Evolutionary conservation across 2,329 filamentous ascomycete genomes (phyloP), one percentile per base, ranked within the genome.

Genomic region (Onygena corvina): DNA sequence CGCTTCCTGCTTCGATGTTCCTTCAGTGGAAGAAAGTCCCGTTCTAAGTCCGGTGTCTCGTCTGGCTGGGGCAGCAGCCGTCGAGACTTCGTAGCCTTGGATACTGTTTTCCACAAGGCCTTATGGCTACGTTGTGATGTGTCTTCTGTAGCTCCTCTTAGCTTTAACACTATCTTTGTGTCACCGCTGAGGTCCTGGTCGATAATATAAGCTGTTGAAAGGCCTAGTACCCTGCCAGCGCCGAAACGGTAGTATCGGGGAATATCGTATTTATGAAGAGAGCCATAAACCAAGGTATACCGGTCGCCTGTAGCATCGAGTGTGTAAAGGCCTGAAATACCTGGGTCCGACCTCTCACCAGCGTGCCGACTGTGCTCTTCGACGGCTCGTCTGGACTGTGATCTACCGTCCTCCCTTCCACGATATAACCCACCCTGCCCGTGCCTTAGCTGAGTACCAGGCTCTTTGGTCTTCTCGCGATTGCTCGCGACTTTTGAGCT

Each of bases 301-400:
- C 75, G 70, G 59, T 96, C 90, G 0, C 90, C 89, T 59, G 79
- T 80, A 35, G 71, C 78, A 64, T 96, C 90, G 47, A 85, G 59
- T 38, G 78, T 58, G 61, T 78, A 89, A 2, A 74, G 60, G 23
- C 47, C 12, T 12, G 25, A 12, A 5, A 11, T 27, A 46, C 33
- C 30, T 30, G 16, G 42, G 3, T 46, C 33, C 27, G 16, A 31
- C 11, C 12, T 46, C 11, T 33, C 31, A 3, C 6, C 20, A 2
- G 20, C 11, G 12, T 31, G 27, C 5, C 21, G 20, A 14, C 12
- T 4, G n/a, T 23, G 44, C 8, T n/a, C n/a, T n/a, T n/a, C n/a
- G n/a, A 18, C 9, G 27, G 21, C n/a, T 14, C 44, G 25, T 14
- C 38, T 27, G 21, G 38, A 16, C n/a, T n/a, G 20, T 14, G 6